phyloP scores from a whole-genome alignment of 1,284 basidiomycete genomes.

The Moesziomyces sp. region DNA sequence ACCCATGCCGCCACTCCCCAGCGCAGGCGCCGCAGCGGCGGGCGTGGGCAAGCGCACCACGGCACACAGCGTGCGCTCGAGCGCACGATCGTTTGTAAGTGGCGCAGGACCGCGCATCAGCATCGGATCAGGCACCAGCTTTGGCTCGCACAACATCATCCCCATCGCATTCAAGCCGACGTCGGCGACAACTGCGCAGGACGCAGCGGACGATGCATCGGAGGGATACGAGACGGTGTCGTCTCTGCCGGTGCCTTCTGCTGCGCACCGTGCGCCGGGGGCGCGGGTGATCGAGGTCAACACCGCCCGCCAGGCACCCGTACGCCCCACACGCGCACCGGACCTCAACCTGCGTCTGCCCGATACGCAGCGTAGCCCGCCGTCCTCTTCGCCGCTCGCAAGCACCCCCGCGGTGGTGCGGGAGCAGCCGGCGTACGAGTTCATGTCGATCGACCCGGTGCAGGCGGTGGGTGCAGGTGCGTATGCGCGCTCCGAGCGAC shows the following conservation, averaged over 20 bases:
- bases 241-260: conserved; percentile 15
- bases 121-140: conserved; percentile 33
- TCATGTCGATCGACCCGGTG: conserved; percentile 52
- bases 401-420: neutral
- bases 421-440: conserved; percentile 14
- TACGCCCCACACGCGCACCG: conserved; percentile 42
- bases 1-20: neutral
- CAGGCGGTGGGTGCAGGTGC: conserved; percentile 17
- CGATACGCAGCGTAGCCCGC: conserved; percentile 13
- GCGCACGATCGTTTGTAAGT: conserved; percentile 10
- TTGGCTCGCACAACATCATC: conserved; percentile 40
- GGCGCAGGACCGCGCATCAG: conserved; percentile 40
- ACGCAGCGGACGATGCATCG: neutral
- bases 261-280: conserved; percentile 33
- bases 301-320: conserved; percentile 15
- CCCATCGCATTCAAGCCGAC: conserved; percentile 44
- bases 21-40: neutral
- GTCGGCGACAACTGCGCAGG: neutral
- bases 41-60: conserved; percentile 15
- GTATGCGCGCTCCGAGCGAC: conserved; percentile 18
- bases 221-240: conserved; percentile 7
- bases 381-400: conserved; percentile 27
- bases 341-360: conserved; percentile 47
- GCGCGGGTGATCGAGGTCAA: conserved; percentile 34
- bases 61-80: conserved; percentile 10